Percentiles rank a stretch among this genome's conserved stretches.
Conservation (phyloP, 192 early-diverging fungal species). For the Linnemannia exigua region DNA sequence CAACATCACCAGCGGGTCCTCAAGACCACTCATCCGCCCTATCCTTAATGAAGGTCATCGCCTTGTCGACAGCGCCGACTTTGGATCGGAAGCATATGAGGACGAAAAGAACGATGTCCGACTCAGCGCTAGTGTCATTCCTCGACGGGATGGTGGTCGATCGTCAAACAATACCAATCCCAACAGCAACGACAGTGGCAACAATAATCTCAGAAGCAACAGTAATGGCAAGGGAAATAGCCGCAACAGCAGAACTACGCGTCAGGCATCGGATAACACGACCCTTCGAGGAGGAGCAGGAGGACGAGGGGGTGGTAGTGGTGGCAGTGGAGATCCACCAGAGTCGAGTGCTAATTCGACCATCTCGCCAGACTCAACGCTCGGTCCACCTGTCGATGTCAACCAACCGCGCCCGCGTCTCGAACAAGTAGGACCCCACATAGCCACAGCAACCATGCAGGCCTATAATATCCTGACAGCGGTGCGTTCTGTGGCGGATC, state of each 20-base stretch:
- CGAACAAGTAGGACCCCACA: slow-evolving; percentile 21
- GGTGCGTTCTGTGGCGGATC: slow-evolving; percentile 38
- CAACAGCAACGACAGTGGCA: too few species aligned
- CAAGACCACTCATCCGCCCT: slow-evolving; percentile 9
- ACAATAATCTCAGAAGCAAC: not conserved
- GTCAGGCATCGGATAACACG: not conserved
- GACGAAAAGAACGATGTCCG: slow-evolving; percentile 18
- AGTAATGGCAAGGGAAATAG: not conserved
- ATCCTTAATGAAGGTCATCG: slow-evolving; percentile 16
- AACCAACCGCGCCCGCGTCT: slow-evolving; percentile 14
- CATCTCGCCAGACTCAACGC: not conserved
- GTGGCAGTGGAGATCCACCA: not conserved
- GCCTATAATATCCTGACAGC: slow-evolving; percentile 43
- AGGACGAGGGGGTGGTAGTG: not conserved
- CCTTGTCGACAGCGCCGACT: slow-evolving; percentile 1
- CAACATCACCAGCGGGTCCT: not conserved
- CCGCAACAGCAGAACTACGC: not conserved
- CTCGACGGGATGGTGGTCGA: not conserved
- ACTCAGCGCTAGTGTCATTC: not conserved
- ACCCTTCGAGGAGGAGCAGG: not conserved
- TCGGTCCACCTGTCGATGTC: not conserved
- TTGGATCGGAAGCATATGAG: slow-evolving; percentile 12
- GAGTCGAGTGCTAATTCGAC: not conserved
- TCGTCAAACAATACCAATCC: not conserved
- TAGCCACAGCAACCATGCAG: slow-evolving; percentile 23